A percentile compares a stretch with the other conserved stretches of the same genome.
Conservation (phyloP, 2,329 filamentous ascomycete genomes). For the Ceratocystis huliohia region DNA sequence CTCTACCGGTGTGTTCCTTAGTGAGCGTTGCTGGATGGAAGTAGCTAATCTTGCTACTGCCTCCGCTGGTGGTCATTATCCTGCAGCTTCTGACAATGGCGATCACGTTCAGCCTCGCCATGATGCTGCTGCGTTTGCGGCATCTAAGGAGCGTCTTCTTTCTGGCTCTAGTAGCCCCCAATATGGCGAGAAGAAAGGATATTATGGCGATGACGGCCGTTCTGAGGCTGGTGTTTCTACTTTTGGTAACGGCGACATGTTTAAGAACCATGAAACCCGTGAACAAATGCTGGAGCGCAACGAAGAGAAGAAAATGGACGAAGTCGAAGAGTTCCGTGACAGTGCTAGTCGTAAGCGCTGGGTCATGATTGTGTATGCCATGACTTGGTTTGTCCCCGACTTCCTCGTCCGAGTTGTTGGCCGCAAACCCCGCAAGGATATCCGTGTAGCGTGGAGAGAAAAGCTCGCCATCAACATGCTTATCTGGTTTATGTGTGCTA, state of each 20-base stretch:
- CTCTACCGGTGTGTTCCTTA: slow-evolving; percentile 87
- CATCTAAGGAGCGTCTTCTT: slow-evolving; percentile 48
- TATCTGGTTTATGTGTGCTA: slow-evolving; percentile 75
- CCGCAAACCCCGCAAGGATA: slow-evolving; percentile 81
- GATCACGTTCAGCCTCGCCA: slow-evolving; percentile 42
- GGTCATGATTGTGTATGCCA: slow-evolving; percentile 67
- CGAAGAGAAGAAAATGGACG: slow-evolving; percentile 77
- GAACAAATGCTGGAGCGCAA: slow-evolving; percentile 92
- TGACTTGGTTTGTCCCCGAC: slow-evolving; percentile 84
- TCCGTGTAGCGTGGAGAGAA: slow-evolving; percentile 87
- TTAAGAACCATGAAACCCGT: slow-evolving; percentile 86
- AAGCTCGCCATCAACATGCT: slow-evolving; percentile 96
- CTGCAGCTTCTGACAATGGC: slow-evolving; percentile 46
- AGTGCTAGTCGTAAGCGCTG: slow-evolving; percentile 78
- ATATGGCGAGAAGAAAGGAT: slow-evolving; percentile 67
- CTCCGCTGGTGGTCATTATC: slow-evolving; percentile 33
- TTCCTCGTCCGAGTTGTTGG: slow-evolving; percentile 65
- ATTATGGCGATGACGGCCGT: slow-evolving; percentile 74
- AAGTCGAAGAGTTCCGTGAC: slow-evolving; percentile 73
- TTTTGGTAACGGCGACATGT: slow-evolving; percentile 90
- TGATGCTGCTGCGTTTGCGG: slow-evolving; percentile 46
- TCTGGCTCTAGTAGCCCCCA: slow-evolving; percentile 41
- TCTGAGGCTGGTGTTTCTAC: slow-evolving; percentile 90
- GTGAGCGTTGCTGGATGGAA: slow-evolving; percentile 90
- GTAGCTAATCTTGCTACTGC: slow-evolving; percentile 53